Evolutionary conservation across 768 basidiomycete species (phyloP).

Genomic region (Pisolithus albus): DNA sequence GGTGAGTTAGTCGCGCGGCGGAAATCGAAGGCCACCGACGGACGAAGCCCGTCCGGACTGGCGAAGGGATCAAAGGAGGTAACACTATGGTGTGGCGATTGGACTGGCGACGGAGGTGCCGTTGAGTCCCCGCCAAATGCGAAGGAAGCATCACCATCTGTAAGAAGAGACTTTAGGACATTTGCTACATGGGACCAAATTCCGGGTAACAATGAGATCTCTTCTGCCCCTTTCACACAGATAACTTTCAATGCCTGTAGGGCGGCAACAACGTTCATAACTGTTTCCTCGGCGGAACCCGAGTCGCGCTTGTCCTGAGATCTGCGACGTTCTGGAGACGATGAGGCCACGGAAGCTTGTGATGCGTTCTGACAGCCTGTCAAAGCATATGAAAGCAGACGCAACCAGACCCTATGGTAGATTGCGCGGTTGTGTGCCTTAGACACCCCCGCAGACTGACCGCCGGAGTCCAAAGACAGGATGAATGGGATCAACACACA

Average conservation of each 20-base stretch:
- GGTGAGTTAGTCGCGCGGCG: conserved; percentile 12
- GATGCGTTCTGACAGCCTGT: conserved; percentile 38
- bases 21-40: conserved; percentile 1
- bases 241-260: conserved; percentile 66
- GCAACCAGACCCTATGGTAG: conserved; percentile 50
- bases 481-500: conserved; percentile 59
- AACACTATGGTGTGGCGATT: conserved; percentile 42
- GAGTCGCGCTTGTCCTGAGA: conserved; percentile 32
- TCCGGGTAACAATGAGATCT: conserved; percentile 50
- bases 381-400: conserved; percentile 55
- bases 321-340: conserved; percentile 37
- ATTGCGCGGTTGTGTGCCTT: conserved; percentile 43
- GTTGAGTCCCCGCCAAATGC: conserved; percentile 41
- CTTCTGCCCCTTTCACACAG: conserved; percentile 53
- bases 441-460: conserved; percentile 33
- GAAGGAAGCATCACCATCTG: conserved; percentile 59
- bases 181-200: conserved; percentile 58
- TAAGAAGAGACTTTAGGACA: conserved; percentile 45
- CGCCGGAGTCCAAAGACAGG: conserved; percentile 42
- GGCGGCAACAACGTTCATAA: conserved; percentile 37
- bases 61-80: conserved; percentile 12
- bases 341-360: conserved; percentile 16
- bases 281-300: conserved; percentile 14
- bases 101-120: conserved; percentile 43
- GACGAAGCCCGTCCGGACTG: not conserved